Evolutionary conservation across 805 yeast genomes (phyloP).

Genomic region (Komagataella phaffii): DNA sequence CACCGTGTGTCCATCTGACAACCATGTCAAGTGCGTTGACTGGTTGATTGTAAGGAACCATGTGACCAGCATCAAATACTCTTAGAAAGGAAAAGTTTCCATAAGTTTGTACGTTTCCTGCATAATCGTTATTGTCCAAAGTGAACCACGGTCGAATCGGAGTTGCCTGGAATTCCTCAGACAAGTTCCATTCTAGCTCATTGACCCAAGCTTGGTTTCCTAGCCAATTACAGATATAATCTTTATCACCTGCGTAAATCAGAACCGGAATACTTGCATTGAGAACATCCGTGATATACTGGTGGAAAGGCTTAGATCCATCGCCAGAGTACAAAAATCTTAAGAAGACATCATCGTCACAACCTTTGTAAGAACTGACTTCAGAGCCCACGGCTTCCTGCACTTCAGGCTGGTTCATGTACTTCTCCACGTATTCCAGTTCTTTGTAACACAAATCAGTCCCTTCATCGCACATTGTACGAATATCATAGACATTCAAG

Average conservation of each 20-base stretch:
- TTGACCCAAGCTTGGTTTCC: conserved; percentile 82
- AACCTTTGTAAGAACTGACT: conserved; percentile 32
- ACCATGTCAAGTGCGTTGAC: conserved; percentile 66
- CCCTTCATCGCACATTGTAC: conserved; percentile 32
- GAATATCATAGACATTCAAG: conserved; percentile 51
- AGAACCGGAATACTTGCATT: conserved; percentile 66
- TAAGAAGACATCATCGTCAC: conserved; percentile 35
- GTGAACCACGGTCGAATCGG: conserved; percentile 27
- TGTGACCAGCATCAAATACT: conserved; percentile 85
- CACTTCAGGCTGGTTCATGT: conserved; percentile 39
- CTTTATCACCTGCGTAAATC: conserved; percentile 91
- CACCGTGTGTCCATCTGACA: conserved; percentile 74
- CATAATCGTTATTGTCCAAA: conserved; percentile 8
- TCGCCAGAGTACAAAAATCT: conserved; percentile 48
- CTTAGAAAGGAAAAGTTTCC: conserved; percentile 71
- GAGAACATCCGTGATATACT: conserved; percentile 41
- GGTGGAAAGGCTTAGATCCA: conserved; percentile 53
- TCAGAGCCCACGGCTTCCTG: conserved; percentile 45
- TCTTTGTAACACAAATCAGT: conserved; percentile 36
- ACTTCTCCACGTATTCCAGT: conserved; percentile 33
- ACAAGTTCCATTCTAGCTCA: conserved; percentile 50
- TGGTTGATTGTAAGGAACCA: conserved; percentile 92
- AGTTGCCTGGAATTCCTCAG: conserved; percentile 28
- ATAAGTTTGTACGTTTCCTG: conserved; percentile 28
- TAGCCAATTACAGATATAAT: conserved; percentile 85